Conservation (phyloP, 148 eudicot genomes). For the Vaccinium myrtillus region DNA sequence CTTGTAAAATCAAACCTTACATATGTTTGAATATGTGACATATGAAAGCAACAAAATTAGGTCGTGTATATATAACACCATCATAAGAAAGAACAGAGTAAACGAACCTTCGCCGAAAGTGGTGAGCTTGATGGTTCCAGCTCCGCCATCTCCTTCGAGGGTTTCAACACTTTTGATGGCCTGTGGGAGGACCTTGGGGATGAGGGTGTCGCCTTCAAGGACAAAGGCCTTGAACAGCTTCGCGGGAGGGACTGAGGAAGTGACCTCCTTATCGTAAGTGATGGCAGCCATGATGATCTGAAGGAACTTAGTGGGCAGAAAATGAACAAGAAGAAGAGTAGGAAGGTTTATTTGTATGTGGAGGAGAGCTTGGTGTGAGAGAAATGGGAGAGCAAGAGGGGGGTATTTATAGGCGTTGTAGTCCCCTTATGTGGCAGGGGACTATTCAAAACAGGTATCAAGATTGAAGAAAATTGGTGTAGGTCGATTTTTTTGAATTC, state of each 20-base stretch:
- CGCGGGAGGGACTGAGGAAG: slow-evolving; percentile 25
- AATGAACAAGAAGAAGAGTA: neutral
- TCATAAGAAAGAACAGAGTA: neutral
- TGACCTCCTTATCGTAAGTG: neutral
- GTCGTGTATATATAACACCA: neutral
- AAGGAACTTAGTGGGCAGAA: neutral
- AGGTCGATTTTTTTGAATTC: neutral
- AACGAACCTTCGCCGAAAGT: slow-evolving; percentile 30
- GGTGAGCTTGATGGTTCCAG: slow-evolving; percentile 26
- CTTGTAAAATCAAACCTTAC: neutral
- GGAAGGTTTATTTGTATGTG: neutral
- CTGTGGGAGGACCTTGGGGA: slow-evolving; percentile 30
- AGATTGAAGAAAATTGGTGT: neutral
- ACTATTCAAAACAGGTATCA: neutral
- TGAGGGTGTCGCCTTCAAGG: slow-evolving; percentile 28
- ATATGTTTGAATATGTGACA: neutral
- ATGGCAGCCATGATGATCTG: neutral
- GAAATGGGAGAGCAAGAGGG: neutral
- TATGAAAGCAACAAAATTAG: neutral
- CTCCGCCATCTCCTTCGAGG: slow-evolving; percentile 10
- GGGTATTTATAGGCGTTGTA: neutral
- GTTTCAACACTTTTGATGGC: slow-evolving; percentile 30
- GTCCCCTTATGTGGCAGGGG: neutral
- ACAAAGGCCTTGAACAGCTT: slow-evolving; percentile 30
- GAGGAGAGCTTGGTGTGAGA: neutral